phyloP scores from a whole-genome alignment of 352 stramenopile species.

The Globisporangium nodosum region DNA sequence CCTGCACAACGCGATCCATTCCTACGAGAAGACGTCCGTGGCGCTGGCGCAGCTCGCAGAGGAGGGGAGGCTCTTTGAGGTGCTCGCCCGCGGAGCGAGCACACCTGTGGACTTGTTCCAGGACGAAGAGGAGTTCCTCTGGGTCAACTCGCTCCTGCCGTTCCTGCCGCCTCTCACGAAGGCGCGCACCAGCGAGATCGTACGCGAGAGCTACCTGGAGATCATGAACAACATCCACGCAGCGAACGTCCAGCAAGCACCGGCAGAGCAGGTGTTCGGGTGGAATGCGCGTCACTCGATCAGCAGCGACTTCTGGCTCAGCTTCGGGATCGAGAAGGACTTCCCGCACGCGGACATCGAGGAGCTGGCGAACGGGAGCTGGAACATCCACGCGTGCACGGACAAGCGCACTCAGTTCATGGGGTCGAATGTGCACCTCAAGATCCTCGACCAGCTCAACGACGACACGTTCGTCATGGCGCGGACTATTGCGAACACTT shows the following conservation, averaged over 20 bases:
- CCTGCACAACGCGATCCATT: constrained; percentile 6
- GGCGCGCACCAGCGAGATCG: not conserved
- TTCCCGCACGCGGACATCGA: no score
- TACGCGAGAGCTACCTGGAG: constrained; percentile 6
- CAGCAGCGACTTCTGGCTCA: no score
- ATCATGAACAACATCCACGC: constrained; percentile 14
- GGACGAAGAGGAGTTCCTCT: constrained; percentile 13
- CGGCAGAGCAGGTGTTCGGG: no score
- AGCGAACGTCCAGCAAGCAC: not conserved
- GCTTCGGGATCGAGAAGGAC: no score
- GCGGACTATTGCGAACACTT: constrained; percentile 10
- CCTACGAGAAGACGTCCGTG: not conserved
- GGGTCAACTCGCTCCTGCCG: constrained; percentile 11
- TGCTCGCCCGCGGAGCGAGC: not conserved
- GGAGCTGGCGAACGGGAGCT: no score
- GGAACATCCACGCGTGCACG: constrained; percentile 16
- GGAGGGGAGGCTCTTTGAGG: not conserved
- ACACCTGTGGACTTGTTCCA: not conserved
- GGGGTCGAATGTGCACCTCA: constrained; percentile 24
- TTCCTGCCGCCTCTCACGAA: constrained; percentile 13
- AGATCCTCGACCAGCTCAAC: constrained; percentile 23
- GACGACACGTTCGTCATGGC: constrained; percentile 19
- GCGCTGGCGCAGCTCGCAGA: constrained; percentile 5
- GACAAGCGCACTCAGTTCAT: constrained; percentile 21
- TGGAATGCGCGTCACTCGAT: no score